Conservation (phyloP, 2,329 filamentous ascomycete genomes). For the Colletotrichum euphorbiae region DNA sequence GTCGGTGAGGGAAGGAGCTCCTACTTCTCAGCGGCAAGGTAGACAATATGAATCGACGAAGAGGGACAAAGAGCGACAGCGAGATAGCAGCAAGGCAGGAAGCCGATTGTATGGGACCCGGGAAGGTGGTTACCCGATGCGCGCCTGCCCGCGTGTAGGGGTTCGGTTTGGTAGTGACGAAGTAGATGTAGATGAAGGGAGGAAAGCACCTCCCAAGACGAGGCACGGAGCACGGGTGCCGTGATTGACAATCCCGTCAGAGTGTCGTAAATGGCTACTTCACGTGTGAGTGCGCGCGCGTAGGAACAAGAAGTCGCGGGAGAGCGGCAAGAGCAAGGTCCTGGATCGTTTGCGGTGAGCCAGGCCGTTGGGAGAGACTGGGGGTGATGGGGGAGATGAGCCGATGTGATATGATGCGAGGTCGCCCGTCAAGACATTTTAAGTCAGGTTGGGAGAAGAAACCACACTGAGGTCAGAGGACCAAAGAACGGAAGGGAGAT, state of each 20-base stretch:
- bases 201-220: slow-evolving; percentile 7
- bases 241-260: slow-evolving; percentile 15
- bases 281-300: slow-evolving; percentile 10
- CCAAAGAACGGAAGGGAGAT: slow-evolving; percentile 39
- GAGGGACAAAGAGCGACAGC: slow-evolving; percentile 23
- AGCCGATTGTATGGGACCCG: slow-evolving; percentile 32
- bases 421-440: slow-evolving; percentile 34
- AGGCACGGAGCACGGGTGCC: slow-evolving; percentile 8
- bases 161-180: slow-evolving; percentile 13
- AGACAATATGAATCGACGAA: slow-evolving; percentile 12
- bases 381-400: slow-evolving; percentile 10
- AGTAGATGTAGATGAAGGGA: slow-evolving; percentile 17
- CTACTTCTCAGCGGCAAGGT: slow-evolving; percentile 1
- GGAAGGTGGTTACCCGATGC: slow-evolving; percentile 23
- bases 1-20: slow-evolving; percentile 30
- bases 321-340: slow-evolving; percentile 33
- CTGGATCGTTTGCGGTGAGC: slow-evolving; percentile 20
- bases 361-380: slow-evolving; percentile 27
- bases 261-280: slow-evolving; percentile 14
- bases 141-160: slow-evolving; percentile 27
- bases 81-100: slow-evolving; percentile 21
- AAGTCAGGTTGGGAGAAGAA: slow-evolving; percentile 37
- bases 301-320: slow-evolving; percentile 15
- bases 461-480: slow-evolving; percentile 12
- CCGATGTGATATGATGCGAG: slow-evolving; percentile 12